A percentile compares a stretch with the other conserved stretches of the same genome.
These are phyloP conservation scores for Trichocladium antarcticum DNA, from an alignment of 495 filamentous ascomycete species.

Conservation along the genomic window DNA sequence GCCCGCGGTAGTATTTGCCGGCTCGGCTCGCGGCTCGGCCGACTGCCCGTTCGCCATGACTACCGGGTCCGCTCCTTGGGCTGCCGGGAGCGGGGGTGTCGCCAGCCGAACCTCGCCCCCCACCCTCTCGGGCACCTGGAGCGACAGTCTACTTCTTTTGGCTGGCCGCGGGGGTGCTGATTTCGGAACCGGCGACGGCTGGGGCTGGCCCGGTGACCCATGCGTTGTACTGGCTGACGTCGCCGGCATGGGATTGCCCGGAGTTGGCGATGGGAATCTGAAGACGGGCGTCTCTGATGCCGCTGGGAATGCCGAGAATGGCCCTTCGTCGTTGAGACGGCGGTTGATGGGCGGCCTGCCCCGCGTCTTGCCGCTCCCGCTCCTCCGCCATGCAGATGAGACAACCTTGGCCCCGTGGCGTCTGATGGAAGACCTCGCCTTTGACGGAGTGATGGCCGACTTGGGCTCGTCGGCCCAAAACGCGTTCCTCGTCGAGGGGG, in stretches of 20 bases:
- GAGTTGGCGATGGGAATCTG: slow-evolving; percentile 28
- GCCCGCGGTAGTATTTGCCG: neutral
- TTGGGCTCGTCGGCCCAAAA: slow-evolving; percentile 40
- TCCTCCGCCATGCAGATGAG: slow-evolving; percentile 85
- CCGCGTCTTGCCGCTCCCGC: slow-evolving; percentile 62
- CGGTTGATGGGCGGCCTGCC: slow-evolving; percentile 80
- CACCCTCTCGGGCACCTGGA: slow-evolving; percentile 69
- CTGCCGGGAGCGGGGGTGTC: slow-evolving; percentile 46
- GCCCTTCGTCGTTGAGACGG: slow-evolving; percentile 50
- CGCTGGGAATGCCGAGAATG: slow-evolving; percentile 79
- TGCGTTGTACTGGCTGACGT: slow-evolving; percentile 4
- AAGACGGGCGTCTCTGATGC: slow-evolving; percentile 29
- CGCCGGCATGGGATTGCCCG: slow-evolving; percentile 1
- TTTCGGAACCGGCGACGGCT: slow-evolving; percentile 16
- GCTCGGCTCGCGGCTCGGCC: neutral
- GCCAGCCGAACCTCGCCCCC: slow-evolving; percentile 68
- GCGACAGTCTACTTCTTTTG: slow-evolving; percentile 50
- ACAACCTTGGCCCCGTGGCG: slow-evolving; percentile 84
- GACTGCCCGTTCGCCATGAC: slow-evolving; percentile 56
- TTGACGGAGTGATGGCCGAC: slow-evolving; percentile 62
- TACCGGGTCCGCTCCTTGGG: slow-evolving; percentile 20
- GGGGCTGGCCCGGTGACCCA: slow-evolving; percentile 14
- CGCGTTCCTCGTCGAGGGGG: slow-evolving; percentile 14
- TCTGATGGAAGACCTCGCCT: slow-evolving; percentile 63
- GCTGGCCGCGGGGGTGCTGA: slow-evolving; percentile 24